Percentiles rank a stretch among this genome's conserved stretches.
phyloP scores from a whole-genome alignment of 2,329 filamentous ascomycete genomes.

The Cladosporium austrohemisphaericum region DNA sequence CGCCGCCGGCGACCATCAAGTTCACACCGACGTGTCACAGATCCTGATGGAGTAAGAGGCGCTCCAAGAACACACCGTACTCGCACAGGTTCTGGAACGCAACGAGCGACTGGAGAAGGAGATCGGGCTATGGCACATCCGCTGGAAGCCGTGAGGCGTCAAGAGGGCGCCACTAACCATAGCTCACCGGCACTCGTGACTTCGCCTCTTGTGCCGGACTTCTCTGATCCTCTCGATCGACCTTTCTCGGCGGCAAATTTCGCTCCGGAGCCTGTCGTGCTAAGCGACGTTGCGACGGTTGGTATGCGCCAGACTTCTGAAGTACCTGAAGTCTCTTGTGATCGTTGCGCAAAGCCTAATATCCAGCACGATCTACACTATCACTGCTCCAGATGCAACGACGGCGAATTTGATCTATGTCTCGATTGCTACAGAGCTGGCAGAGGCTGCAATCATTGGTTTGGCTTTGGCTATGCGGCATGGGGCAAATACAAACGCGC shows the following conservation, averaged over 20 bases:
- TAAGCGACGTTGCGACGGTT: not conserved
- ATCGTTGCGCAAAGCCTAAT: slow-evolving; percentile 63
- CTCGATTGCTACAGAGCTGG: slow-evolving; percentile 72
- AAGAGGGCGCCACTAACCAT: slow-evolving; percentile 16
- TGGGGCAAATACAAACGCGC: slow-evolving; percentile 44
- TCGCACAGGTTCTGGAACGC: slow-evolving; percentile 18
- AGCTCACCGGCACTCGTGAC: slow-evolving; percentile 20
- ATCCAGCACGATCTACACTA: slow-evolving; percentile 88
- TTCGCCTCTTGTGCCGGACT: slow-evolving; percentile 12
- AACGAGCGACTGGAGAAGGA: not conserved
- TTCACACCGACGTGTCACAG: slow-evolving; percentile 42
- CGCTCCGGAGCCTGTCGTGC: slow-evolving; percentile 26
- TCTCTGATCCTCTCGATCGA: slow-evolving; percentile 17
- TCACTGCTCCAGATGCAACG: slow-evolving; percentile 67
- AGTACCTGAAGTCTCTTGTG: slow-evolving; percentile 47
- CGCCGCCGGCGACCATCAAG: slow-evolving; percentile 38
- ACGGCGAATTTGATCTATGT: slow-evolving; percentile 75
- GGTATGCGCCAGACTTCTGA: not conserved
- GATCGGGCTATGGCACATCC: slow-evolving; percentile 14
- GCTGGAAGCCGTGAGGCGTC: slow-evolving; percentile 17
- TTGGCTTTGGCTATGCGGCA: slow-evolving; percentile 75
- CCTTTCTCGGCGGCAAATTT: slow-evolving; percentile 25
- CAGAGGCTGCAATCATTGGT: slow-evolving; percentile 80
- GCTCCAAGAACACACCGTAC: slow-evolving; percentile 4
- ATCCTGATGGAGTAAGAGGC: slow-evolving; percentile 29